phyloP scores from a whole-genome alignment of 371 early-diverging fungal genomes.

The Sporodiniella umbellata region DNA sequence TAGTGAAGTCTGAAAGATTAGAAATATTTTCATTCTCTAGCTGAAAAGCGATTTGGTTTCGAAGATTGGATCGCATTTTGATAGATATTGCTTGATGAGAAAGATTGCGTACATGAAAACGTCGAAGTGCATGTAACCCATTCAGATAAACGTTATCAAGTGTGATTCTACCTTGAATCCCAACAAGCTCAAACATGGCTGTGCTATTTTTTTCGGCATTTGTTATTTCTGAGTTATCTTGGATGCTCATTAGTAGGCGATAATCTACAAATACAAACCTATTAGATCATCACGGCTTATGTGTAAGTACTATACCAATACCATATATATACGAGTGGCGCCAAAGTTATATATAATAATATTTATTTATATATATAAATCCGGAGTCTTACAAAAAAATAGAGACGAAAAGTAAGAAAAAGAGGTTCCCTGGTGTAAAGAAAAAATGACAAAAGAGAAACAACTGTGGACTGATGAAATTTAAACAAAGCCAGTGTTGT shows the following conservation, averaged over 20 bases:
- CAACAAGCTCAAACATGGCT: constrained; percentile 55
- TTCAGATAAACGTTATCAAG: constrained; percentile 80
- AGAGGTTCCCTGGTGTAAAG: neutral
- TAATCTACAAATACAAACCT: neutral
- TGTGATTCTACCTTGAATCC: constrained; percentile 54
- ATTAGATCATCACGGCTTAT: neutral
- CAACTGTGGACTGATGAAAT: neutral
- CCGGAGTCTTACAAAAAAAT: neutral
- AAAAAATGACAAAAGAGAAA: neutral
- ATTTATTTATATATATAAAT: neutral
- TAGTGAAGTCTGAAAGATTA: constrained; percentile 19
- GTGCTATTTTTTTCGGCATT: neutral
- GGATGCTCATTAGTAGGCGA: neutral
- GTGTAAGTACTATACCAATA: neutral
- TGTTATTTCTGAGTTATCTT: neutral
- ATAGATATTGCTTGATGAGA: constrained; percentile 58
- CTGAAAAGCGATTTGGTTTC: constrained; percentile 84
- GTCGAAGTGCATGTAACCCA: constrained; percentile 77
- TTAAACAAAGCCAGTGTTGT: neutral
- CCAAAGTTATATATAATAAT: neutral
- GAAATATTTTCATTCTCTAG: constrained; percentile 79
- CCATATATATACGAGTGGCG: neutral
- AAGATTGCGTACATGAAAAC: constrained; percentile 70
- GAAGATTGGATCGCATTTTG: constrained; percentile 80
- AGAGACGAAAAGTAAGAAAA: neutral